phyloP scores from a whole-genome alignment of 108 stramenopile species.

The Chaetoceros tenuissimus region DNA sequence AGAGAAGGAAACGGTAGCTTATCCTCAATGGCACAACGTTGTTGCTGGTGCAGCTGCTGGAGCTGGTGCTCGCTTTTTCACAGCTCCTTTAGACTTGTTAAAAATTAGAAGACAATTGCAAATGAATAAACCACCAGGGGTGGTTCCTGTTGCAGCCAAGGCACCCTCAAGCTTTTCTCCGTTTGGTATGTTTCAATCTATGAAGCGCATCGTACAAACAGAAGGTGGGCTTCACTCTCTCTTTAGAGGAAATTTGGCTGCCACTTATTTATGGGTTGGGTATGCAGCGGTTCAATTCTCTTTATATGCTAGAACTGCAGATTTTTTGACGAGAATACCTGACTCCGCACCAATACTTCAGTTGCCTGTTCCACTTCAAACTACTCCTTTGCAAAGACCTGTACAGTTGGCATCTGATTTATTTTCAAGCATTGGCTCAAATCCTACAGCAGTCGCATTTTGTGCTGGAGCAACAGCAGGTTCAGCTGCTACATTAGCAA shows the following conservation, averaged over 20 bases:
- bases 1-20: too few relatives aligned
- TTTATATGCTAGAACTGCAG: constrained; percentile 41
- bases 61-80: constrained; percentile 49
- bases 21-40: constrained; percentile 30
- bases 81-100: constrained; percentile 86
- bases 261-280: constrained; percentile 85
- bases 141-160: constrained; percentile 12
- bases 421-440: not conserved
- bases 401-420: not conserved
- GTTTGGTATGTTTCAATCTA: constrained; percentile 11
- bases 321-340: constrained; percentile 3
- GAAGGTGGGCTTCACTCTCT: constrained; percentile 75
- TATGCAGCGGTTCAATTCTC: constrained; percentile 88
- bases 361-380: not conserved
- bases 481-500: constrained; percentile 64
- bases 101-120: constrained; percentile 83
- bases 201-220: constrained; percentile 34
- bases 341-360: not conserved
- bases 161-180: too few relatives aligned
- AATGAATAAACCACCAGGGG: constrained; percentile 16
- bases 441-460: constrained; percentile 39
- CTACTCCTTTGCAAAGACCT: not conserved
- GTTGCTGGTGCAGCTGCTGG: constrained; percentile 53
- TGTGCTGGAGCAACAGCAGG: constrained; percentile 75
- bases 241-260: constrained; percentile 89